Evolutionary conservation across 208 protist species (phyloP).

Genomic region (Novymonas esmeraldas): DNA sequence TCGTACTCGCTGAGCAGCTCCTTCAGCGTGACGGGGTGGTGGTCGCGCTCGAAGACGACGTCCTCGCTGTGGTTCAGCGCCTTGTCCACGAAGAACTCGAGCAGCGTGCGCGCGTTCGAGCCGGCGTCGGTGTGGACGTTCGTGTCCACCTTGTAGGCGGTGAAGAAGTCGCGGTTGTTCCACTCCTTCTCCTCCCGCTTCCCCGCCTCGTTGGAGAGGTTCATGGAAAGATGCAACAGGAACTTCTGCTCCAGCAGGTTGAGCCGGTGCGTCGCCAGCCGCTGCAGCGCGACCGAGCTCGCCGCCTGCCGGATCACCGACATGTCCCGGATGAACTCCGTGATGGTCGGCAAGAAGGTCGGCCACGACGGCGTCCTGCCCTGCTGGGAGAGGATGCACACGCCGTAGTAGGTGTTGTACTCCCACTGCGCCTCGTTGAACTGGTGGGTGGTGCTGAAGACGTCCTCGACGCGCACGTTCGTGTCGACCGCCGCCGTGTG

Average conservation of each 20-base stretch:
- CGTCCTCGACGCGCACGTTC: conserved; percentile 78
- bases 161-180: conserved; percentile 93
- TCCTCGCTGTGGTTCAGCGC: conserved; percentile 86
- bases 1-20: conserved; percentile 77
- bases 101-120: conserved; percentile 83
- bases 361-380: conserved; percentile 82
- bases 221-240: conserved; percentile 92
- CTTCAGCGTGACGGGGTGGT: conserved; percentile 80
- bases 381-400: conserved; percentile 73
- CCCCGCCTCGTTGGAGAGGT: conserved; percentile 86
- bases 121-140: conserved; percentile 91
- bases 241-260: conserved; percentile 93
- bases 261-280: conserved; percentile 87
- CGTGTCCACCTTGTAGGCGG: conserved; percentile 90
- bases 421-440: conserved; percentile 87
- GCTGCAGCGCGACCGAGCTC: conserved; percentile 63
- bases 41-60: conserved; percentile 85
- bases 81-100: conserved; percentile 93
- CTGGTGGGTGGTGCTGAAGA: conserved; percentile 73
- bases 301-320: conserved; percentile 63
- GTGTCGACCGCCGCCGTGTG: conserved; percentile 30
- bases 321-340: conserved; percentile 89
- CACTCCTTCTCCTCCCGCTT: conserved; percentile 82
- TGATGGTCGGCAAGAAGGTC: conserved; percentile 65
- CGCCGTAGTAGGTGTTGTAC: conserved; percentile 92